Percentiles rank a stretch among this genome's conserved stretches.
These are phyloP conservation scores for Wakefieldia striispora DNA, from an alignment of 768 basidiomycete species.

Conservation along the genomic window DNA sequence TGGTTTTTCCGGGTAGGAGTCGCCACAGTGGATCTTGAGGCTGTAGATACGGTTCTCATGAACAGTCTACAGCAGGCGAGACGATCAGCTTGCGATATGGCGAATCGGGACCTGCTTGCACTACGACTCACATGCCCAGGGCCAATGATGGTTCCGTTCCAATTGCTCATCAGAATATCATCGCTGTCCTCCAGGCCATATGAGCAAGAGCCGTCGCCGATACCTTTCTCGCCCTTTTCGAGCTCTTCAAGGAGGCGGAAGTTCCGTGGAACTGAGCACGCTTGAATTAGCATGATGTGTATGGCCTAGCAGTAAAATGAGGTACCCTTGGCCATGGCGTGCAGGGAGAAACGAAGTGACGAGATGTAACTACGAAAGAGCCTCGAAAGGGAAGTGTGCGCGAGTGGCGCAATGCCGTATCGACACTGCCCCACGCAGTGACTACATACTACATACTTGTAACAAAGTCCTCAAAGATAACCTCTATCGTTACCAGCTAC, in stretches of 20 bases:
- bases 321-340: constrained; percentile 53
- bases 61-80: constrained; percentile 77
- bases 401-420: constrained; percentile 7
- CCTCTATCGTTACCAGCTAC: constrained; percentile 15
- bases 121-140: constrained; percentile 84
- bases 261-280: constrained; percentile 80
- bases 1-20: constrained; percentile 70
- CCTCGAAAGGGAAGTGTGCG: neutral
- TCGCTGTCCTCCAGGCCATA: constrained; percentile 95
- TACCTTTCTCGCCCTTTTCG: constrained; percentile 99
- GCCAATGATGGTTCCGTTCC: constrained; percentile 99
- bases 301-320: constrained; percentile 4
- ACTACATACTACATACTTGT: no score
- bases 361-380: constrained; percentile 1
- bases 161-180: constrained; percentile 96
- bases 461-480: no score
- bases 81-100: constrained; percentile 16
- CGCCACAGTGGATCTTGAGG: constrained; percentile 84
- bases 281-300: neutral
- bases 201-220: constrained; percentile 96
- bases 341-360: constrained; percentile 8
- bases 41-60: constrained; percentile 99
- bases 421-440: constrained; percentile 33
- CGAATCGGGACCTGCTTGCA: constrained; percentile 2
- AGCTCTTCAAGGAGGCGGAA: constrained; percentile 97